Evolutionary conservation across 2,329 filamentous ascomycete species (phyloP).

Genomic region (Aspergillus awamori): DNA sequence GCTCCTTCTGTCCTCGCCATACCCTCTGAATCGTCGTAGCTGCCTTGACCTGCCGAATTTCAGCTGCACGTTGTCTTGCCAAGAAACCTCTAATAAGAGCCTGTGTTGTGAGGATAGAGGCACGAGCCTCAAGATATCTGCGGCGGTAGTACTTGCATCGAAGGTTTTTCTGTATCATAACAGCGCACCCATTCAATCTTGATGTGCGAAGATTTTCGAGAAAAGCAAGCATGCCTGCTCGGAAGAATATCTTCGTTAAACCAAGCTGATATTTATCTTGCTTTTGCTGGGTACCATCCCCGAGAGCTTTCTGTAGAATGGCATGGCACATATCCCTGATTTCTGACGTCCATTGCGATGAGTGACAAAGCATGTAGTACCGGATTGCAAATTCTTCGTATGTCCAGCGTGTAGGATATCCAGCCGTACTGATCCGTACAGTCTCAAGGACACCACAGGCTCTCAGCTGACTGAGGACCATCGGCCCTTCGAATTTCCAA

Average conservation of each 20-base stretch:
- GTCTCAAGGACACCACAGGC: conserved; percentile 99
- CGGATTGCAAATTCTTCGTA: conserved; percentile 97
- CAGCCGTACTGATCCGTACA: conserved; percentile 94
- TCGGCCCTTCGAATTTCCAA: conserved; percentile 98
- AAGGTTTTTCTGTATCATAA: conserved; percentile 98
- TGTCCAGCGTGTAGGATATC: conserved; percentile 97
- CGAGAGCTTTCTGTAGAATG: conserved; percentile 86
- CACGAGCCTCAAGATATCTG: conserved; percentile 83
- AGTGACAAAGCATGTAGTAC: conserved; percentile 97
- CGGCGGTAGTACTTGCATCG: conserved; percentile 93
- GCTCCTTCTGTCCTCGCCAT: conserved; percentile 90
- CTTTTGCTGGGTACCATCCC: conserved; percentile 71
- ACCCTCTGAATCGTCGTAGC: conserved; percentile 94
- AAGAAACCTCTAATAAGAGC: conserved; percentile 75
- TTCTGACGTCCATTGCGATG: conserved; percentile 86
- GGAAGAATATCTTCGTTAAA: conserved; percentile 98
- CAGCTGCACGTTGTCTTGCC: conserved; percentile 75
- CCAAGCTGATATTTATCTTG: conserved; percentile 96
- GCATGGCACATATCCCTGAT: conserved; percentile 92
- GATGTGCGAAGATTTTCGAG: conserved; percentile 90
- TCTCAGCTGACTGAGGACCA: conserved; percentile 95
- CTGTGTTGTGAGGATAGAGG: conserved; percentile 79
- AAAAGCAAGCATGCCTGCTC: conserved; percentile 97
- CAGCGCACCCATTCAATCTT: conserved; percentile 87
- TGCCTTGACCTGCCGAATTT: conserved; percentile 79